Evolutionary conservation across 1,139 yeast species (phyloP).

Genomic region (Magnusiomyces suaveolens): DNA sequence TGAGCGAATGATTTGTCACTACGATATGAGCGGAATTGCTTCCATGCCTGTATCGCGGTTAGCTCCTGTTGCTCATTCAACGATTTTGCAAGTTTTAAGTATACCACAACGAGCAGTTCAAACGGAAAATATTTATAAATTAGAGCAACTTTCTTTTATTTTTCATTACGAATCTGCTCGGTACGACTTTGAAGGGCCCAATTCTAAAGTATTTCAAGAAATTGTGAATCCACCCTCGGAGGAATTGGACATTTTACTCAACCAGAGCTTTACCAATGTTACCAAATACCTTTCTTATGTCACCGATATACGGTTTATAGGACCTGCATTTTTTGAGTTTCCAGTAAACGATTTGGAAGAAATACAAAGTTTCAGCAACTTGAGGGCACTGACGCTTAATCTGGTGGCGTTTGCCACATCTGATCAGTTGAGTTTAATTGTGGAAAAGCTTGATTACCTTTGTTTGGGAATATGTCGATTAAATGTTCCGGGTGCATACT

Average conservation of each 20-base stretch:
- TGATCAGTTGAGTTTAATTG: background rate
- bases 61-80: too few relatives aligned
- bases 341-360: background rate
- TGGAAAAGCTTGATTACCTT: background rate
- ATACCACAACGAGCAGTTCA: background rate
- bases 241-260: background rate
- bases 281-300: background rate
- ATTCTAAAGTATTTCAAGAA: background rate
- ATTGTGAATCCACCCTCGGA: background rate
- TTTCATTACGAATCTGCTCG: background rate
- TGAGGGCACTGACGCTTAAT: background rate
- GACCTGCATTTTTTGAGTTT: background rate
- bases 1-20: background rate
- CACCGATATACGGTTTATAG: background rate
- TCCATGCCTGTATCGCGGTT: background rate
- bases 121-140: background rate
- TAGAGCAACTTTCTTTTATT: background rate
- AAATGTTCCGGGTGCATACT: background rate
- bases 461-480: background rate
- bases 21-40: background rate
- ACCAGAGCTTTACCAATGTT: background rate
- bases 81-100: background rate
- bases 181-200: background rate
- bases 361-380: background rate
- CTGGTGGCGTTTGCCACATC: background rate